A percentile compares a stretch with the other conserved stretches of the same genome.
These are phyloP conservation scores for Cystobasidium pallidum DNA, from an alignment of 1,284 basidiomycete species.

Conservation along the genomic window DNA sequence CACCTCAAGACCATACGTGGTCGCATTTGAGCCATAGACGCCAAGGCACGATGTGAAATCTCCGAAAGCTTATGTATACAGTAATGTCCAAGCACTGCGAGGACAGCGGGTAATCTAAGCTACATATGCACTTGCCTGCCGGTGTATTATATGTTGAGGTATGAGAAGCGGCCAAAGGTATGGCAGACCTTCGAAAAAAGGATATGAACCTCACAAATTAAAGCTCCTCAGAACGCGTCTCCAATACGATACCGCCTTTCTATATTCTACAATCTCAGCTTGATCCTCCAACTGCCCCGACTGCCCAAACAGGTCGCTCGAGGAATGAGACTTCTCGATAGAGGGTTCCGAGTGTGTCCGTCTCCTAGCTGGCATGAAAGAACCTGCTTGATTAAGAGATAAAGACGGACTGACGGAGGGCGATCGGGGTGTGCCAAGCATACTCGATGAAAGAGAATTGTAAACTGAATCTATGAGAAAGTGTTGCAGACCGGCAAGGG, in stretches of 20 bases:
- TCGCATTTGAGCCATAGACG: no score
- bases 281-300: neutral
- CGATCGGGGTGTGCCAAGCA: conserved; percentile 2
- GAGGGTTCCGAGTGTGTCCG: conserved; percentile 11
- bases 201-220: neutral
- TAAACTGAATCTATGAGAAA: conserved; percentile 42
- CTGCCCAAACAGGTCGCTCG: neutral
- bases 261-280: neutral
- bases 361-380: conserved; percentile 14
- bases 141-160: neutral
- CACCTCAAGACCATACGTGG: no score
- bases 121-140: neutral
- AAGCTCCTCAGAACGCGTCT: conserved; percentile 34
- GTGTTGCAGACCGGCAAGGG: conserved; percentile 30
- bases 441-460: conserved; percentile 18
- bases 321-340: conserved; percentile 15
- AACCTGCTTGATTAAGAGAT: neutral
- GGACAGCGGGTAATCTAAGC: neutral
- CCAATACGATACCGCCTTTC: conserved; percentile 37
- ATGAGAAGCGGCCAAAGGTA: neutral
- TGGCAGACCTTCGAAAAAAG: neutral
- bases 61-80: no score
- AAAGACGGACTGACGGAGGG: neutral
- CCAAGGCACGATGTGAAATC: no score
- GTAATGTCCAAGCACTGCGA: no score